Conservation (phyloP, 805 yeast species). For the Wickerhamomyces ciferrii region DNA sequence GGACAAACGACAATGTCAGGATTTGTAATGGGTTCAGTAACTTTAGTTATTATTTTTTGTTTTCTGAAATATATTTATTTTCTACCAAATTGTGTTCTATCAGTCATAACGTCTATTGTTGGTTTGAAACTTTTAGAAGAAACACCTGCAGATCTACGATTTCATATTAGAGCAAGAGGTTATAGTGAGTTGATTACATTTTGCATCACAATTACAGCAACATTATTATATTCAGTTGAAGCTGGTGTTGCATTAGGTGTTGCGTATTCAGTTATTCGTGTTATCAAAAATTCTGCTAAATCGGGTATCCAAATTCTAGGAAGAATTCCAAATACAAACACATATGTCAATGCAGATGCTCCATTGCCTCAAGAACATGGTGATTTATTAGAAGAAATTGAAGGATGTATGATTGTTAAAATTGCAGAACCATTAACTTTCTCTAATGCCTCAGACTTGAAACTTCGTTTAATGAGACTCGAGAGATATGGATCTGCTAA, state of each 20-base stretch:
- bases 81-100: slow-evolving; percentile 74
- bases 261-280: slow-evolving; percentile 71
- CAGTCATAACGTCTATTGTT: slow-evolving; percentile 74
- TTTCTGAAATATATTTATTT: slow-evolving; percentile 60
- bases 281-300: slow-evolving; percentile 71
- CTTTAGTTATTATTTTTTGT: slow-evolving; percentile 58
- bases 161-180: slow-evolving; percentile 71
- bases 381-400: slow-evolving; percentile 38
- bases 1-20: slow-evolving; percentile 87
- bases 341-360: slow-evolving; percentile 70
- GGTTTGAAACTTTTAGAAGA: slow-evolving; percentile 78
- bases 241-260: slow-evolving; percentile 89
- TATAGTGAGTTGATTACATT: slow-evolving; percentile 72
- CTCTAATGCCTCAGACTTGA: slow-evolving; percentile 77
- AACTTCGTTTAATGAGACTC: slow-evolving; percentile 58
- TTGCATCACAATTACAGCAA: slow-evolving; percentile 54
- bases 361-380: slow-evolving; percentile 29
- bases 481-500: slow-evolving; percentile 73
- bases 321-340: slow-evolving; percentile 53
- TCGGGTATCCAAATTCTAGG: slow-evolving; percentile 85
- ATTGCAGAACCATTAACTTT: slow-evolving; percentile 88
- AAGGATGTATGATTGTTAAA: slow-evolving; percentile 72
- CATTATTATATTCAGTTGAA: slow-evolving; percentile 75
- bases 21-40: slow-evolving; percentile 69
- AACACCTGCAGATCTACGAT: slow-evolving; percentile 70